phyloP scores from a whole-genome alignment of 441 rosid species.

The Euphorbia celastroides region DNA sequence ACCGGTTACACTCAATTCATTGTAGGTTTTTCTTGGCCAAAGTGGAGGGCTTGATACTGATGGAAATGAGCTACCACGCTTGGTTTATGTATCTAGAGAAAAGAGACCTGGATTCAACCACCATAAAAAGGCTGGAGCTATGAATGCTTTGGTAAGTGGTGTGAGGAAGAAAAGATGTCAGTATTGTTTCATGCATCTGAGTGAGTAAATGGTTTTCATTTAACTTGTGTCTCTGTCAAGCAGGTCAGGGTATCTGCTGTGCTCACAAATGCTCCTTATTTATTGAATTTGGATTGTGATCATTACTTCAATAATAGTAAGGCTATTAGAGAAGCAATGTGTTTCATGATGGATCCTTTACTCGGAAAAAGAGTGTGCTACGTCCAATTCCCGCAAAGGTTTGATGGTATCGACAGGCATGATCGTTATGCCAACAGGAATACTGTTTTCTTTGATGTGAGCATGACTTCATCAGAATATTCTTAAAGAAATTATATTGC shows the following conservation, averaged over 20 bases:
- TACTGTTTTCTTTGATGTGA: slow-evolving; percentile 82
- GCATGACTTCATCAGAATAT: too few relatives aligned
- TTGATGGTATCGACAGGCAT: slow-evolving; percentile 80
- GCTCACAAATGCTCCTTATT: slow-evolving; percentile 83
- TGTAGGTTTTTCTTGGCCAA: slow-evolving; percentile 88
- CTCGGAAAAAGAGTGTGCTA: slow-evolving; percentile 83
- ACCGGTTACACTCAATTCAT: too few relatives aligned
- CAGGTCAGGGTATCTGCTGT: slow-evolving; percentile 94
- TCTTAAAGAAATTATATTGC: not conserved
- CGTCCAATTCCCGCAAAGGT: slow-evolving; percentile 92
- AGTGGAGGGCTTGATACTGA: slow-evolving; percentile 79
- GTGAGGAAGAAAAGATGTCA: too few relatives aligned
- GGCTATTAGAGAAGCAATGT: slow-evolving; percentile 88
- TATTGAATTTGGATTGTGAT: slow-evolving; percentile 87
- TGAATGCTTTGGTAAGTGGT: slow-evolving; percentile 69
- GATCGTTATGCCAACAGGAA: slow-evolving; percentile 90
- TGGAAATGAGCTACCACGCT: slow-evolving; percentile 79
- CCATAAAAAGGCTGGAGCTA: slow-evolving; percentile 96
- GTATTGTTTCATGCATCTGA: too few relatives aligned
- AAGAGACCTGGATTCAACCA: slow-evolving; percentile 77
- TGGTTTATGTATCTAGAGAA: slow-evolving; percentile 87
- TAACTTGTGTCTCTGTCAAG: not conserved
- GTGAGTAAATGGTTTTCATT: too few relatives aligned
- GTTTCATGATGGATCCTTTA: slow-evolving; percentile 91
- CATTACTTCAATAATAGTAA: slow-evolving; percentile 86